phyloP scores from a whole-genome alignment of 1,284 basidiomycete species.

The Cutaneotrichosporon sp. region DNA sequence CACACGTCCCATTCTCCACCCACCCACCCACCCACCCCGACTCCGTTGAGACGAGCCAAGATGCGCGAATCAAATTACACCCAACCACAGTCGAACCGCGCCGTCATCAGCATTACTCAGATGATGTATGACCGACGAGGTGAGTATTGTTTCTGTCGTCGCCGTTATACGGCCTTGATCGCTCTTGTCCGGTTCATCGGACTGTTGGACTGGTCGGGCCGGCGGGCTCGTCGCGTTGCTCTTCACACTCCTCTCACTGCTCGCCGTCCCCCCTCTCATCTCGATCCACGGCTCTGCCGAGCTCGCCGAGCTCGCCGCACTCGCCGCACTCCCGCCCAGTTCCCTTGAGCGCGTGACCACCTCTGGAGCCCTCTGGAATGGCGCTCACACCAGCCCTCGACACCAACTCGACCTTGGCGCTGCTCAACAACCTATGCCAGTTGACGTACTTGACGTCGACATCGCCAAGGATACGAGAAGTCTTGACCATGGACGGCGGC shows the following conservation, averaged over 20 bases:
- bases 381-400: constrained; percentile 72
- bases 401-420: constrained; percentile 81
- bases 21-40: neutral
- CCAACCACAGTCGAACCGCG: constrained; percentile 91
- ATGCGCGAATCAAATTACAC: constrained; percentile 98
- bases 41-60: neutral
- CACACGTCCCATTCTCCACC: neutral
- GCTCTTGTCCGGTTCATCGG: neutral
- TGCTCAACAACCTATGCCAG: constrained; percentile 96
- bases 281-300: too few species aligned
- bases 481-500: constrained; percentile 95
- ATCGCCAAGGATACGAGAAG: constrained; percentile 95
- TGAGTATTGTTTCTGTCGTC: constrained; percentile 54
- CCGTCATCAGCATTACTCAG: constrained; percentile 89
- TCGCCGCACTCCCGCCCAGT: too few species aligned
- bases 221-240: neutral
- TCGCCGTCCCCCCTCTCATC: too few species aligned
- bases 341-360: constrained; percentile 5
- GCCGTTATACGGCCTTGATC: neutral
- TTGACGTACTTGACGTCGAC: constrained; percentile 96
- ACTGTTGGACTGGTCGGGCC: neutral
- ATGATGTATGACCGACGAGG: constrained; percentile 95
- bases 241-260: too few species aligned
- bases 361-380: neutral
- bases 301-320: too few species aligned